Evolutionary conservation across 2,329 filamentous ascomycete species (phyloP), one percentile per base, ranked within the genome.

Genomic region (Penicillium sp.): DNA sequence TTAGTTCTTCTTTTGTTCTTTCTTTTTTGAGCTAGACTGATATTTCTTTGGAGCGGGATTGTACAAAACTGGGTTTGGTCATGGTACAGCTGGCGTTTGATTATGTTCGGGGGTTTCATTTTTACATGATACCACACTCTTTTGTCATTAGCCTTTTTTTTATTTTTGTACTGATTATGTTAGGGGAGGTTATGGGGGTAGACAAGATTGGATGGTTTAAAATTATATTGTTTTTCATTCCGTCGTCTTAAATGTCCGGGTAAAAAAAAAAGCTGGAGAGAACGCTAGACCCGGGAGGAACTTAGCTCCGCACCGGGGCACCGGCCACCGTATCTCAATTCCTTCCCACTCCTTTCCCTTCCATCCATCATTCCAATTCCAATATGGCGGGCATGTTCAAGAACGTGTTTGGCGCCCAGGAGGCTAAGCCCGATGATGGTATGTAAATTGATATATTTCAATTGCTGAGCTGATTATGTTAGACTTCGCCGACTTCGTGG

Each of bases 401-500:
- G 65, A 75, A 74, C 62, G 55, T 74, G 50, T 74, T 75, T 63
- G 72, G 71, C 60, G 70, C 67, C 44, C 60, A 69, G 59, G 58
- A 65, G 54, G 66, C 64, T 61, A 67, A 67, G 44, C 57, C 65
- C 51, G 72, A 75, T 62, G 70, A 73, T 71, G 72, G 72, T 74
- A 65, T 57, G 69, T 65, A 36, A 14, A 49, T 37, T 56, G 48
- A 31, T 49, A 28, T 31, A 33, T 44, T 41, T 22, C 56, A 62
- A 59, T 62, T 58, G 49, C 41, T n/a, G 8, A 30, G 41, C 51
- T 38, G 25, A 55, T n/a, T 54, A 52, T 53, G 48, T 56, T 72
- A 96, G 92, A 96, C 78, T 97, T 97, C 74, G 91, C 90, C 77
- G 93, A 97, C 80, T 97, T 95, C 70, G 90, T 91, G 58, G 87